phyloP scores from a whole-genome alignment of 2,329 filamentous ascomycete species.

The Chrysoporthe austroafricana region DNA sequence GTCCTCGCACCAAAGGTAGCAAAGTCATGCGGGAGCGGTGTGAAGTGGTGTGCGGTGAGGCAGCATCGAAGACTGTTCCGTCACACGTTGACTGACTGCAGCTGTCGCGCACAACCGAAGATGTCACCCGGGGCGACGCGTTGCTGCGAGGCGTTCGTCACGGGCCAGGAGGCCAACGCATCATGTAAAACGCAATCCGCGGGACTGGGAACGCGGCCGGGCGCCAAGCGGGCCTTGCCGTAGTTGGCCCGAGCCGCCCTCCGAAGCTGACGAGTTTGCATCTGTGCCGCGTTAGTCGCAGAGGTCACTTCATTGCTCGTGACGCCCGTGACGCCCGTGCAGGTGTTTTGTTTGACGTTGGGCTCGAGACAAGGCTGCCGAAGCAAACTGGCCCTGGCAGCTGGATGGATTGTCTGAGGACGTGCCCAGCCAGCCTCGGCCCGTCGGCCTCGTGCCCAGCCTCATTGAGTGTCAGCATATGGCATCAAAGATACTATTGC shows the following conservation, averaged over 20 bases:
- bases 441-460: background rate
- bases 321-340: background rate
- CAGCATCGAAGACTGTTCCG: conserved; percentile 1
- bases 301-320: background rate
- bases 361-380: conserved; percentile 10
- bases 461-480: background rate
- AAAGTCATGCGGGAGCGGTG: conserved; percentile 9
- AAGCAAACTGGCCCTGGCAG: background rate
- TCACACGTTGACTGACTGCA: background rate
- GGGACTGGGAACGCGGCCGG: background rate
- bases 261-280: conserved; percentile 5
- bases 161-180: background rate
- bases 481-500: background rate
- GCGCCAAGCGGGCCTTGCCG: conserved; percentile 4
- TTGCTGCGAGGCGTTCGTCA: no score
- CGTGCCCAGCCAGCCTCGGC: background rate
- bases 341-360: conserved; percentile 13
- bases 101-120: background rate
- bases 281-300: conserved; percentile 1
- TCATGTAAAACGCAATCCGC: background rate
- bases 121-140: background rate
- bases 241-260: conserved; percentile 1
- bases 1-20: conserved; percentile 2
- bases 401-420: background rate
- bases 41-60: background rate